Percentiles rank a stretch among this genome's conserved stretches.
phyloP scores from a whole-genome alignment of 768 basidiomycete genomes.

The Suillus alpinus region DNA sequence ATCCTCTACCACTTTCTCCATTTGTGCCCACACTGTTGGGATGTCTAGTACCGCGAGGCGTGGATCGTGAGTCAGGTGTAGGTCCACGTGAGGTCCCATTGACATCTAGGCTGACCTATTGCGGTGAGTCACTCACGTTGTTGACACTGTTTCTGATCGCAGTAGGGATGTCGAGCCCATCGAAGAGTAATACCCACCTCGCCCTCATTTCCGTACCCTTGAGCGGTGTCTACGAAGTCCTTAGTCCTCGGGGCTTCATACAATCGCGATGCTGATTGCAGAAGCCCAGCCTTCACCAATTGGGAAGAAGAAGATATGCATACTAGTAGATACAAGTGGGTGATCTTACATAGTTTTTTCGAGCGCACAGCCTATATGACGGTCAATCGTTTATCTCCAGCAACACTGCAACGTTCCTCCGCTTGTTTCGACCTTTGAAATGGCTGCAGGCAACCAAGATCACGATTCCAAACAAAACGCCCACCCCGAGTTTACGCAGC shows the following conservation, averaged over 20 bases:
- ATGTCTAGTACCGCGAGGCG: conserved; percentile 54
- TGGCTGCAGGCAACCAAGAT: conserved; percentile 5
- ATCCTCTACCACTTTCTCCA: no score
- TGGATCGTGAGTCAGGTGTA: conserved; percentile 69
- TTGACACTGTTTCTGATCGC: conserved; percentile 56
- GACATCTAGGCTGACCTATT: neutral
- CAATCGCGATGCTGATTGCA: neutral
- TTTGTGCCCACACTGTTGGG: conserved; percentile 57
- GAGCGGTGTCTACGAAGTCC: conserved; percentile 50
- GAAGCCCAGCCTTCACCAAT: neutral
- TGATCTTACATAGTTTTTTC: neutral
- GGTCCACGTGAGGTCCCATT: conserved; percentile 50
- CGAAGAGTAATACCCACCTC: conserved; percentile 38
- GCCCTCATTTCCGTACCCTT: conserved; percentile 56
- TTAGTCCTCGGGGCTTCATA: neutral
- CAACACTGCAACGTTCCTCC: neutral
- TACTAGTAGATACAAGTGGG: neutral
- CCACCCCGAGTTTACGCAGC: conserved; percentile 1
- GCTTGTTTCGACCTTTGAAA: conserved; percentile 1
- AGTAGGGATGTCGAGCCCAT: conserved; percentile 49
- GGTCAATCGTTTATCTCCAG: neutral
- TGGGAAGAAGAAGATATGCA: neutral
- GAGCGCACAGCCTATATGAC: neutral
- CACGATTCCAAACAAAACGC: conserved; percentile 1
- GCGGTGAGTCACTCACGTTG: conserved; percentile 37